phyloP scores from a whole-genome alignment of 352 stramenopile species.

The Phytophthora ohioensis region DNA sequence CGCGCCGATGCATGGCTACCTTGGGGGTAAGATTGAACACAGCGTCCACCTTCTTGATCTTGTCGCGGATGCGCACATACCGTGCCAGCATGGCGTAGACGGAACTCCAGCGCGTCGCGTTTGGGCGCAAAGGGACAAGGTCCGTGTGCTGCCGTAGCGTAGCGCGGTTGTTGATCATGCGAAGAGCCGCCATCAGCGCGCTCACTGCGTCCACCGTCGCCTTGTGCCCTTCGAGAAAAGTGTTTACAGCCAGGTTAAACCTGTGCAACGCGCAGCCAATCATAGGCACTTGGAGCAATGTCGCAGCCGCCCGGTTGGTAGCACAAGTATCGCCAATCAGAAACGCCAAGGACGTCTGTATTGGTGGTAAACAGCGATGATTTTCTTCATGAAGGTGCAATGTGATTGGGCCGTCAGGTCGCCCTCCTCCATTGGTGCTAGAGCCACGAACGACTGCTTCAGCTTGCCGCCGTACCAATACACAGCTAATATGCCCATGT shows the following conservation, averaged over 20 bases:
- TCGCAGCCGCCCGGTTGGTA: conserved; percentile 1
- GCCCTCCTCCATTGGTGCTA: neutral
- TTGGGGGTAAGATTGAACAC: conserved; percentile 14
- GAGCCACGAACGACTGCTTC: neutral
- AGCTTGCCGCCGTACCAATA: neutral
- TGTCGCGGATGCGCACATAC: conserved; percentile 17
- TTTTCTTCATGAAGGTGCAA: conserved; percentile 1
- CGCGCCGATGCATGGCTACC: conserved; percentile 2
- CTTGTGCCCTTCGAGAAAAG: neutral
- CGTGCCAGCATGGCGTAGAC: conserved; percentile 7
- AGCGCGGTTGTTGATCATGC: conserved; percentile 6
- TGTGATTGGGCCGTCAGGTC: neutral
- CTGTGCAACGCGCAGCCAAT: conserved; percentile 11
- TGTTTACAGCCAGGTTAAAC: conserved; percentile 14
- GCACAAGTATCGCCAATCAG: conserved; percentile 5
- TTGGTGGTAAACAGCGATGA: neutral
- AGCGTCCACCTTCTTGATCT: conserved; percentile 7
- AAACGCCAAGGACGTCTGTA: neutral
- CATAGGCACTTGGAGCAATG: neutral
- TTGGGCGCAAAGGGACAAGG: neutral
- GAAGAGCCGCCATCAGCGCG: conserved; percentile 2
- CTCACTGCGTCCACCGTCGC: neutral
- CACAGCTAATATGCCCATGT: neutral
- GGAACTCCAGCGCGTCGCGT: conserved; percentile 8
- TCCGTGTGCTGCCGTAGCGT: conserved; percentile 1